Evolutionary conservation across 1,139 yeast species (phyloP).

Genomic region (Yamadazyma siamensis): DNA sequence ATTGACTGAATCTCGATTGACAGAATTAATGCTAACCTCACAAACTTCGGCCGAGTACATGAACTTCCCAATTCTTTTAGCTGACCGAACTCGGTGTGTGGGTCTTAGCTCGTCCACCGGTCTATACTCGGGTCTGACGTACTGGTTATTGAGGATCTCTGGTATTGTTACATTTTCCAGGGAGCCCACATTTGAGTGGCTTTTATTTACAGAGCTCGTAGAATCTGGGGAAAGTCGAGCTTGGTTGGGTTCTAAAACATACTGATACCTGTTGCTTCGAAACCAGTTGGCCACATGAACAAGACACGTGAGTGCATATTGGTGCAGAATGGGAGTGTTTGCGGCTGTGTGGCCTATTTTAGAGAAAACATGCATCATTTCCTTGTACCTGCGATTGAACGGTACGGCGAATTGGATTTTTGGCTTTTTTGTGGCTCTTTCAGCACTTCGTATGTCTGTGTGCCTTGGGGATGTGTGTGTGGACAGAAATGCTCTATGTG

Average conservation of each 20-base stretch:
- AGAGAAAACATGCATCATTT: too few relatives aligned
- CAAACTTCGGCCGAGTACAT: constrained; percentile 17
- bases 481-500: constrained; percentile 1
- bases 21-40: too few relatives aligned
- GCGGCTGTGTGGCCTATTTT: too few relatives aligned
- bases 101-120: constrained; percentile 8
- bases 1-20: too few relatives aligned
- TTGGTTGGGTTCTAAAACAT: constrained; percentile 12
- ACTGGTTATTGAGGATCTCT: not conserved
- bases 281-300: too few relatives aligned
- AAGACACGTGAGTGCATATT: too few relatives aligned
- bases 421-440: not conserved
- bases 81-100: constrained; percentile 15
- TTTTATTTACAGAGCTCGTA: too few relatives aligned
- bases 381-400: constrained; percentile 2
- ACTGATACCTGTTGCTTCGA: constrained; percentile 18
- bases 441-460: too few relatives aligned
- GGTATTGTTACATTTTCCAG: not conserved
- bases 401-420: constrained; percentile 3
- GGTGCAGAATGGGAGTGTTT: too few relatives aligned
- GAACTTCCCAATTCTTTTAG: constrained; percentile 20
- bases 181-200: constrained; percentile 6
- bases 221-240: too few relatives aligned
- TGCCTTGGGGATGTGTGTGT: too few relatives aligned
- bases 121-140: constrained; percentile 11